Evolutionary conservation across 768 basidiomycete genomes (phyloP), one percentile per base, ranked within the genome.

Genomic region (Leucosporidium creatinivorum): DNA sequence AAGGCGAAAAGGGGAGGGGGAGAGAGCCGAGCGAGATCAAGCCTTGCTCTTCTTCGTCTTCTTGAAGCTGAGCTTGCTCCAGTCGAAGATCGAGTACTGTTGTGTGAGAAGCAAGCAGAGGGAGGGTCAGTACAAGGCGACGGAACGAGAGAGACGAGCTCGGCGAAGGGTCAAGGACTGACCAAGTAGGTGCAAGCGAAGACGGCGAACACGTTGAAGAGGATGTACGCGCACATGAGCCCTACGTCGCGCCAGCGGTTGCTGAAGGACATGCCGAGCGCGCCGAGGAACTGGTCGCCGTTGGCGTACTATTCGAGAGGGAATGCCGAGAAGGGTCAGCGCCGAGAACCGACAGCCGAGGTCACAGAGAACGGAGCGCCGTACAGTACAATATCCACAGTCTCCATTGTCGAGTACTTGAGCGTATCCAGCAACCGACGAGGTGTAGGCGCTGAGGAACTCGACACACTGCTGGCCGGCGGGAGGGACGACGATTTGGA

Each of bases 211-310:
- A 58, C 8, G 61, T 74, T 74, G 68, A 74, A 74, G 26, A 61
- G 10, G 49, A 72, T 67, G 70, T 69, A 63, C 25, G 48, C 63
- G 47, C 49, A 66, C 26, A 66, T 57, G 54, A 73, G 49, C 23
- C 69, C 74, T 28, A 70, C 28, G 48, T 73, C 48, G 5, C 74
- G 36, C 67, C 66, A 73, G 17, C 69, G 63, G 65, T 73, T 54
- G 33, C 39, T 33, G 60, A 59, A 68, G 25, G 44, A 44, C 66
- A 72, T 73, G 36, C 61, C 65, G 44, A 75, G 61, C 17, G 63
- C 62, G 19, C 58, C 12, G 26, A 75, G 63, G 61, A 67, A 75
- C 55, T 72, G 49, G 56, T 75, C 73, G 23, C 74, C 74, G 1
- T 15, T 10, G 19, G n/a, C 9, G 50, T 67, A 74, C 28, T 59